phyloP scores from a whole-genome alignment of 2,329 filamentous ascomycete genomes.

The Hymenoscyphus fructigenus region DNA sequence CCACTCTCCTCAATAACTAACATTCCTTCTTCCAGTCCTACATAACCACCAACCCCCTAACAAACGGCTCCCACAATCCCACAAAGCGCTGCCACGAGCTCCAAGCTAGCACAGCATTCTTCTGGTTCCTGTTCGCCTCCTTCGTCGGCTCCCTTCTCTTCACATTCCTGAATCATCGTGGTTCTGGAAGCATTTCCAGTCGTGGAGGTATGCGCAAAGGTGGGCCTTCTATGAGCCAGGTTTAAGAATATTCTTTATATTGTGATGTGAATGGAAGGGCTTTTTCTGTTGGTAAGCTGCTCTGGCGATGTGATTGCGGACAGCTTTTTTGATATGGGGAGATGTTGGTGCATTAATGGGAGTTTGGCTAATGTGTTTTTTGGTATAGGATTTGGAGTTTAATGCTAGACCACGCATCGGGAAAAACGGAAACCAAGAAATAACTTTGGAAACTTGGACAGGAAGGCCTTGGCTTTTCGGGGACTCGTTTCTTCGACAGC shows the following conservation, averaged over 20 bases:
- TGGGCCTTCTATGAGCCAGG: slow-evolving; percentile 53
- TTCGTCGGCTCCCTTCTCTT: slow-evolving; percentile 59
- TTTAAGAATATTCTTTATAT: slow-evolving; percentile 39
- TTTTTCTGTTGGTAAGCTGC: background rate
- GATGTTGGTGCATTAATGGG: too few species aligned
- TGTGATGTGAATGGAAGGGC: background rate
- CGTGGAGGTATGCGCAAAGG: slow-evolving; percentile 37
- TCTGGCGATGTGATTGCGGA: too few species aligned
- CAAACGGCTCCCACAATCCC: slow-evolving; percentile 54
- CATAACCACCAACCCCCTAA: slow-evolving; percentile 54
- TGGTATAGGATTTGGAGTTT: background rate
- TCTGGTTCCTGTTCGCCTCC: slow-evolving; percentile 73
- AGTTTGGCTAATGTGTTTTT: too few species aligned
- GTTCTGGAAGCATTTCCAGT: slow-evolving; percentile 14
- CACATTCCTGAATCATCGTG: slow-evolving; percentile 18
- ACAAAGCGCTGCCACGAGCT: slow-evolving; percentile 70
- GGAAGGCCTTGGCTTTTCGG: too few species aligned
- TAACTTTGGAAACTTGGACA: too few species aligned
- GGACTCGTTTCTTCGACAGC: too few species aligned
- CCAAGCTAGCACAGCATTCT: slow-evolving; percentile 71
- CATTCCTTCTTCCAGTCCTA: slow-evolving; percentile 35
- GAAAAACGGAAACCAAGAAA: too few species aligned
- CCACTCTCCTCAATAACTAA: too few species aligned
- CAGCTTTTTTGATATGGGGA: too few species aligned
- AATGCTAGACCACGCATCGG: too few species aligned